phyloP scores from a whole-genome alignment of 2,329 filamentous ascomycete species.

The Sarocladium kiliense region DNA sequence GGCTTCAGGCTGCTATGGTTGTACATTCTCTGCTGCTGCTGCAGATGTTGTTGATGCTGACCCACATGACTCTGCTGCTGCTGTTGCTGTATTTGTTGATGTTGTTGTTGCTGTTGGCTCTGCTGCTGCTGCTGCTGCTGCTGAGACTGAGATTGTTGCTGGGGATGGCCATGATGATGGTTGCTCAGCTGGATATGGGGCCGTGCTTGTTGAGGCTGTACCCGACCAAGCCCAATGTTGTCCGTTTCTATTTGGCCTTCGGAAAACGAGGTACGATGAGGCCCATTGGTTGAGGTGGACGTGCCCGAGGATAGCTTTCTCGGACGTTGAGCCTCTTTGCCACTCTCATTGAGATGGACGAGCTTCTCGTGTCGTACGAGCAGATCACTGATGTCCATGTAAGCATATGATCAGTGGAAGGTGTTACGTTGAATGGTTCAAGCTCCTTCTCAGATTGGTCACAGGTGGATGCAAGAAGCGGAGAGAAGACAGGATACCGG shows the following conservation, averaged over 20 bases:
- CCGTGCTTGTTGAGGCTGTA: constrained; percentile 16
- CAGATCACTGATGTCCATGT: constrained; percentile 60
- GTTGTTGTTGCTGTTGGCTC: no score
- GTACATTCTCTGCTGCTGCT: constrained; percentile 26
- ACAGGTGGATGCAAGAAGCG: background rate
- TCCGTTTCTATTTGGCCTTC: constrained; percentile 43
- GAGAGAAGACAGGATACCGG: background rate
- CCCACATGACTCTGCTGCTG: constrained; percentile 8
- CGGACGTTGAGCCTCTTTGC: constrained; percentile 46
- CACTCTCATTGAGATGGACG: constrained; percentile 56
- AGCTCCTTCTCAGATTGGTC: background rate
- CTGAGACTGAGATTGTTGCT: constrained; percentile 15
- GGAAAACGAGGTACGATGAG: constrained; percentile 40
- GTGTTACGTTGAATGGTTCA: constrained; percentile 1
- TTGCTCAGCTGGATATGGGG: constrained; percentile 14
- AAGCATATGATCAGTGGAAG: constrained; percentile 29
- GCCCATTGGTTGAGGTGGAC: constrained; percentile 21
- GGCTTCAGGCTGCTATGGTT: constrained; percentile 33
- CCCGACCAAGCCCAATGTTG: constrained; percentile 38
- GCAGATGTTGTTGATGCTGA: constrained; percentile 10
- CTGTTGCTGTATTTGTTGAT: constrained; percentile 13
- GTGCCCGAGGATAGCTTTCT: constrained; percentile 47
- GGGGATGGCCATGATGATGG: constrained; percentile 14
- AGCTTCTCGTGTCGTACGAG: constrained; percentile 61
- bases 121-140: constrained; percentile 13